phyloP scores from a whole-genome alignment of 2,329 filamentous ascomycete species.

The Tothia fuscella region DNA sequence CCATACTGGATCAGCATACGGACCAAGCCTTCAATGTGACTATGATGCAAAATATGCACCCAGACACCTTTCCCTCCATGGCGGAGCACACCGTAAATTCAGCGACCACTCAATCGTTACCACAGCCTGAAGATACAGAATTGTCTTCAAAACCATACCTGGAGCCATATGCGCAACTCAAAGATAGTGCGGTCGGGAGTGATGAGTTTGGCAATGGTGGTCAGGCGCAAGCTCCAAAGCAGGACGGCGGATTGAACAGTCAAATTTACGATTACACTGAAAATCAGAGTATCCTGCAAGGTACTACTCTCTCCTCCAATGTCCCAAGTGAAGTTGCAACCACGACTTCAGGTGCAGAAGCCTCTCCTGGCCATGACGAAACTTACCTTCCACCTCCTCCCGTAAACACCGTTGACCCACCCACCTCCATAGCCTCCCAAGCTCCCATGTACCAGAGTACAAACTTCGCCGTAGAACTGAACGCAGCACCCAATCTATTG shows the following conservation, averaged over 20 bases:
- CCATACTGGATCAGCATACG: slow-evolving; percentile 59
- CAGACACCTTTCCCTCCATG: slow-evolving; percentile 4
- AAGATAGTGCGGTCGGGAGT: background rate
- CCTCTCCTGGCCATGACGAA: slow-evolving; percentile 1
- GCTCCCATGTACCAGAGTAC: no score
- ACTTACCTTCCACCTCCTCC: no score
- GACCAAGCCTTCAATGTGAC: slow-evolving; percentile 56
- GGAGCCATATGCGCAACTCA: background rate
- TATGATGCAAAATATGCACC: slow-evolving; percentile 8
- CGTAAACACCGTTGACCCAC: no score
- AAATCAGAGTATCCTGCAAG: slow-evolving; percentile 4
- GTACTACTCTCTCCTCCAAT: background rate
- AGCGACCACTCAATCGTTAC: slow-evolving; percentile 1
- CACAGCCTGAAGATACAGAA: no score
- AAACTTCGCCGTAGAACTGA: no score
- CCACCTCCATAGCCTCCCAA: background rate
- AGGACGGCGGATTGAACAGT: background rate
- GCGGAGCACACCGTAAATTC: background rate
- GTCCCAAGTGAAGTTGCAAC: background rate
- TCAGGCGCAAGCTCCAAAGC: background rate
- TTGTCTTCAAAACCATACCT: no score
- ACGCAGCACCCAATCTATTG: slow-evolving; percentile 1
- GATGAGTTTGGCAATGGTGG: background rate
- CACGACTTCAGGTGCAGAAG: background rate
- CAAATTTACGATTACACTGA: background rate